These are phyloP conservation scores for Rosa chinensis DNA, from an alignment of 306 rosid genomes.

Conservation along the genomic window DNA sequence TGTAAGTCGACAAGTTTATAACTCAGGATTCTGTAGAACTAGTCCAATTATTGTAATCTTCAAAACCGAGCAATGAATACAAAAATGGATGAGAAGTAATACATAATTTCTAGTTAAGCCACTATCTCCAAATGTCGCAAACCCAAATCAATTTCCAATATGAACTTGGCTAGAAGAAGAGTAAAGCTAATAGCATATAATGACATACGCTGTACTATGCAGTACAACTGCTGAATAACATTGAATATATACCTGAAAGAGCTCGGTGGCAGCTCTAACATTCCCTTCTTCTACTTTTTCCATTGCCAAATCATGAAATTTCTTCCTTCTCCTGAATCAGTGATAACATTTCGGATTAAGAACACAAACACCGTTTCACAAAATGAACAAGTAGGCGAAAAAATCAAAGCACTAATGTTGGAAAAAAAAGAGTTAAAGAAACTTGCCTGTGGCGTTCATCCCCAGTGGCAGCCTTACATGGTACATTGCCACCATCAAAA, in stretches of 20 bases:
- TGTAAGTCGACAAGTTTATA: neutral
- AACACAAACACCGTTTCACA: neutral
- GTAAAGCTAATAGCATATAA: neutral
- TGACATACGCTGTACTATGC: neutral
- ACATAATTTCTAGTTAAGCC: neutral
- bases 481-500: constrained; percentile 54
- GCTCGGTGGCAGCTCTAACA: constrained; percentile 69
- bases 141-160: neutral
- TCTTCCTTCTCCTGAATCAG: constrained; percentile 53
- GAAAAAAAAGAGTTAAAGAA: neutral
- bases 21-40: neutral
- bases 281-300: constrained; percentile 74
- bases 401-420: neutral
- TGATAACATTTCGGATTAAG: neutral
- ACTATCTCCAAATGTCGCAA: neutral
- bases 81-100: neutral
- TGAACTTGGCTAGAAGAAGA: neutral
- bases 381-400: neutral
- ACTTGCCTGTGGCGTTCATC: constrained; percentile 48
- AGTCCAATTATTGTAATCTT: neutral
- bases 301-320: constrained; percentile 72
- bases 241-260: constrained; percentile 63
- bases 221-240: neutral
- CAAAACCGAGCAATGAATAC: neutral
- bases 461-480: constrained; percentile 48